Base-by-base conservation (phyloP, 768 basidiomycete genomes). In the Saitozyma podzolica region DNA sequence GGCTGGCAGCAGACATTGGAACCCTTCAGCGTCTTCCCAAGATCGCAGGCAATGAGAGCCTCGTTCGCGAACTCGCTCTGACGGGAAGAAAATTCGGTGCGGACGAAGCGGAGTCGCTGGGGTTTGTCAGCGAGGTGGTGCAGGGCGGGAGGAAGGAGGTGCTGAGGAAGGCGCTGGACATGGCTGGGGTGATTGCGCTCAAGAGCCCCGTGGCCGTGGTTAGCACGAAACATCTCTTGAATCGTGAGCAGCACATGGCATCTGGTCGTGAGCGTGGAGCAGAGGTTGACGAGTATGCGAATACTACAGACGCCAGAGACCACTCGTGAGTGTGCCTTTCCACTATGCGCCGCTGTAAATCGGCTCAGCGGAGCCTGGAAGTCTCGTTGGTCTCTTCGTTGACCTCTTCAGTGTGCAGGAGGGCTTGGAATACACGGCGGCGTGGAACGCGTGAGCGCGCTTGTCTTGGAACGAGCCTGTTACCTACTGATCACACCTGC, bases 1-100 rank as follows among this genome's bases (percentile, higher is more conserved):
- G 89, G 0, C 82, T 95, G 0, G 92, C 92, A 2, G 88, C 92
- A 0, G 92, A 94, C 73, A 87, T 93, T 47, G 93, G 93, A 0
- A 87, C 90, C 0, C 85, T 95, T 7, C 89, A 92, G 1, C 86
- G 87, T 55, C 81, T 94, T 7, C 90, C 89, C 0, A 90, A 90
- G 69, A 83, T 90, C 51, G 84, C 85, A 0, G 90, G 87, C 0
- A 92, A 91, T 78, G 83, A 85, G 39, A 89, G 88, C 1, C 82
- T 89, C 11, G 80, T 86, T 2, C 83, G 85, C 52, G 92, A 95
- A 75, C 82, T 93, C 11, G 87, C 90, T 0, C 86, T 90, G 69
- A 90, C 90, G 0, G 87, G 85, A 1, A 83, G 89, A 3, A 77
- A 79, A n/a, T 95, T 96, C 78, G 82, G 82, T 3, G 85, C 89